These are phyloP conservation scores for Eutrema japonicum DNA, from an alignment of 345 rosid species.

Conservation along the genomic window DNA sequence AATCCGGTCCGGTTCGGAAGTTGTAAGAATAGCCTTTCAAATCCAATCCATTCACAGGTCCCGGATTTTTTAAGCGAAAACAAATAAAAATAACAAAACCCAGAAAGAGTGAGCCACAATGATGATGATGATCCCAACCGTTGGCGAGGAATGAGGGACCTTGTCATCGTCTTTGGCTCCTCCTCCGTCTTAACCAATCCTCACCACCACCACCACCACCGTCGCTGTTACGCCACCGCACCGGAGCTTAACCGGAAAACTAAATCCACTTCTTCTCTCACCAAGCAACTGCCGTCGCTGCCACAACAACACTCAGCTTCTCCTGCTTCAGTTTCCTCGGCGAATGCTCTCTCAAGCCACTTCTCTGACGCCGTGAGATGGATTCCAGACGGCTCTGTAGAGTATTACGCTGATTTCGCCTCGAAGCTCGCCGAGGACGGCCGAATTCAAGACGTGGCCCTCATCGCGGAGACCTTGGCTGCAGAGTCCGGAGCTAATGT, in stretches of 20 bases:
- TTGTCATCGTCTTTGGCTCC: constrained; percentile 65
- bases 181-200: constrained; percentile 52
- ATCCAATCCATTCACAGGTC: constrained; percentile 53
- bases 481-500: constrained; percentile 58
- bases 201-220: constrained; percentile 40
- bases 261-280: constrained; percentile 41
- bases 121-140: constrained; percentile 42
- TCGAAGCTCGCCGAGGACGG: constrained; percentile 73
- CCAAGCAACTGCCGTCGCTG: constrained; percentile 40
- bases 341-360: constrained; percentile 37
- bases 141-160: constrained; percentile 63
- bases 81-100: constrained; percentile 1
- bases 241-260: constrained; percentile 36
- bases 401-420: constrained; percentile 60
- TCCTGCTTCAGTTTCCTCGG: constrained; percentile 40
- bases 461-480: constrained; percentile 60
- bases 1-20: constrained; percentile 34
- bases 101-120: constrained; percentile 29
- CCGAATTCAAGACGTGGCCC: constrained; percentile 63
- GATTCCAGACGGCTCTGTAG: constrained; percentile 45
- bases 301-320: constrained; percentile 37
- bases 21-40: constrained; percentile 63
- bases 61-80: neutral
- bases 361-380: constrained; percentile 45
- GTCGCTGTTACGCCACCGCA: constrained; percentile 44